Conservation (phyloP, 179 eudicot species). For the Amaranthus tricolor region DNA sequence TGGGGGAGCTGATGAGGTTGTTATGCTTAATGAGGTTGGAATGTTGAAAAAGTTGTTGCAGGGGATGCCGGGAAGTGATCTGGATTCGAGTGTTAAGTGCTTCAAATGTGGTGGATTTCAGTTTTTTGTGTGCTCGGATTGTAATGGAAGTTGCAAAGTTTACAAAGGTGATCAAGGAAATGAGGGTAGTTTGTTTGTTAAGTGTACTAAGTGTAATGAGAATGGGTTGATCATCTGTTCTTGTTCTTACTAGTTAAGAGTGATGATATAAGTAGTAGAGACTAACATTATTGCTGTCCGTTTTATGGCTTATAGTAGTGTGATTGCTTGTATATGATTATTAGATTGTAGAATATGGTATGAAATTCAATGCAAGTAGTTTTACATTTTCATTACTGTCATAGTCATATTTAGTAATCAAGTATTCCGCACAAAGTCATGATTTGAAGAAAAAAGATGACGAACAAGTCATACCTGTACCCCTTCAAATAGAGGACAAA, state of each 20-base stretch:
- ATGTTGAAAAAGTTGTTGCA: constrained; percentile 50
- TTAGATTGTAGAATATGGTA: not conserved
- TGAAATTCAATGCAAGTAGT: not conserved
- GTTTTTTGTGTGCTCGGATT: constrained; percentile 60
- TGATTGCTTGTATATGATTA: not conserved
- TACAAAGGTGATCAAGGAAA: constrained; percentile 27
- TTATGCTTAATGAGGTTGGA: constrained; percentile 60
- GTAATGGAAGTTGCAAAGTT: constrained; percentile 68
- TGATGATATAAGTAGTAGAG: not conserved
- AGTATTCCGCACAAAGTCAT: too few species aligned
- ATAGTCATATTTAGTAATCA: too few species aligned
- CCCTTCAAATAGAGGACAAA: too few species aligned
- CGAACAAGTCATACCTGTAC: too few species aligned
- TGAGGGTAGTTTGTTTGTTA: constrained; percentile 24
- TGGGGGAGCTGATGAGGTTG: constrained; percentile 75
- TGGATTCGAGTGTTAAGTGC: constrained; percentile 26
- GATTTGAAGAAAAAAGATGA: too few species aligned
- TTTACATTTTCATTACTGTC: not conserved
- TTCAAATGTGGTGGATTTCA: constrained; percentile 55
- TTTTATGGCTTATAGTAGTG: not conserved
- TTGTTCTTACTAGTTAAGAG: constrained; percentile 39
- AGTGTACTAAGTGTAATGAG: constrained; percentile 72
- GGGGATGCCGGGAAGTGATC: constrained; percentile 41
- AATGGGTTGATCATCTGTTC: constrained; percentile 75
- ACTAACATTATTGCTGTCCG: not conserved